Evolutionary conservation across 2,329 filamentous ascomycete genomes (phyloP), one percentile per base, ranked within the genome.

Genomic region (Aspergillus candidus): DNA sequence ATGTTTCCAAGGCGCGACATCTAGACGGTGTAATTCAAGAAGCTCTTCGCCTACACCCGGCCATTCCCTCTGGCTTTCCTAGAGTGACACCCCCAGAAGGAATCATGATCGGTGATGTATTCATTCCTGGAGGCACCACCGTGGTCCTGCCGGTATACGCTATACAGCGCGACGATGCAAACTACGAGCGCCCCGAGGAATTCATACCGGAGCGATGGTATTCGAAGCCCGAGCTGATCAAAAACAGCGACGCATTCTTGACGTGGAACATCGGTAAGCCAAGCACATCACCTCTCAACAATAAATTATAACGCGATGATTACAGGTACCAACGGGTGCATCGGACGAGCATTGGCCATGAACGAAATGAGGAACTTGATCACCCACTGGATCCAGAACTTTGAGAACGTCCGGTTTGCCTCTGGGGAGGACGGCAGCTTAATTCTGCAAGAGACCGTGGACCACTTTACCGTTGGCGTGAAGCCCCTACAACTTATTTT

Each of bases 151-250:
- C 42, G 2, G 14, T 27, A 1, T 44, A 44, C 15, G 17, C 33
- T 13, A 22, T 42, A 10, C n/a, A 29, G 11, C 30, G 38, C 17
- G 41, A 38, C 11, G 41, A 44, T n/a, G 17, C 27, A 8, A 38
- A 37, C 37, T 44, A 40, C 6, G 32, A 27, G 10, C 32, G 36
- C 2, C 32, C 37, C 2, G 37, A 35, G 4, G 32, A 44, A 18
- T 44, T 44, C 13, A 40, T 44, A 15, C 42, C 42, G 3, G 42
- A 44, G 11, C 36, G 42, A 12, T 44, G 42, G 42, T 32, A 13
- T 22, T 35, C 37, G 13, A 22, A 18, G 1, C 42, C 42, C 3
- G 42, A 36, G 37, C 37, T 44, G 0, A 31, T 44, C 11, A 44
- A 35, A 17, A 35, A 44, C 32, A 17, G 29, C 14, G 29, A n/a